Evolutionary conservation across 2,329 filamentous ascomycete species (phyloP), one percentile per base, ranked within the genome.

Genomic region (Chaetomiaceae sp.): DNA sequence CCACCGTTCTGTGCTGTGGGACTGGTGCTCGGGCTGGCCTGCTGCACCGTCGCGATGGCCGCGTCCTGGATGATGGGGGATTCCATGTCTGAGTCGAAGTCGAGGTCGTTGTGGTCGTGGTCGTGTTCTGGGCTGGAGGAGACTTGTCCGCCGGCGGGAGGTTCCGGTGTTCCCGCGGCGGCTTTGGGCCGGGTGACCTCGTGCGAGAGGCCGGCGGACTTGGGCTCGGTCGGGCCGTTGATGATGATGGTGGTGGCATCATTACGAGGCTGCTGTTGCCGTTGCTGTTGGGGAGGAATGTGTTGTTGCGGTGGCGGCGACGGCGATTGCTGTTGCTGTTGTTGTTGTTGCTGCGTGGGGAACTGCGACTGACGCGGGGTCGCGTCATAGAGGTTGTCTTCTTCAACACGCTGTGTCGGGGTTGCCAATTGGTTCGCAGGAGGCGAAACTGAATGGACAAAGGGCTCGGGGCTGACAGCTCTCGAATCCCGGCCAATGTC

Each of bases 351-450:
- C 13, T 53, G 48, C 20, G 55, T 42, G 10, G 50, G 51, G 18
- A 58, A 58, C 14, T 51, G 48, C 29, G 62, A 62, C 21, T 63
- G 51, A 2, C 65, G 64, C 2, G 67, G 67, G 4, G 67, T 69
- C 4, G 67, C 65, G 45, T 69, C 66, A 51, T 69, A 68, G 13
- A 69, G 62, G 50, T 69, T 66, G 2, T 67, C 63, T 21, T 63
- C 59, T 6, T 54, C 56, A 4, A 59, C 60, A 27, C 55, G 54
- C 38, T 57, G 58, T 9, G 47, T 54, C 10, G 46, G 47, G 20
- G 47, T 63, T 10, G 54, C 40, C 21, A 59, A 27, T 10, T 57
- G 56, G 18, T 56, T 45, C 0, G 30, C 33, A 2, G 51, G 44
- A 0, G 53, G 40, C 9, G 53, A 29, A 10, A 40, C 14, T 1